phyloP scores from a whole-genome alignment of 176 grass and related monocot species.

The Aegilops umbellulata region DNA sequence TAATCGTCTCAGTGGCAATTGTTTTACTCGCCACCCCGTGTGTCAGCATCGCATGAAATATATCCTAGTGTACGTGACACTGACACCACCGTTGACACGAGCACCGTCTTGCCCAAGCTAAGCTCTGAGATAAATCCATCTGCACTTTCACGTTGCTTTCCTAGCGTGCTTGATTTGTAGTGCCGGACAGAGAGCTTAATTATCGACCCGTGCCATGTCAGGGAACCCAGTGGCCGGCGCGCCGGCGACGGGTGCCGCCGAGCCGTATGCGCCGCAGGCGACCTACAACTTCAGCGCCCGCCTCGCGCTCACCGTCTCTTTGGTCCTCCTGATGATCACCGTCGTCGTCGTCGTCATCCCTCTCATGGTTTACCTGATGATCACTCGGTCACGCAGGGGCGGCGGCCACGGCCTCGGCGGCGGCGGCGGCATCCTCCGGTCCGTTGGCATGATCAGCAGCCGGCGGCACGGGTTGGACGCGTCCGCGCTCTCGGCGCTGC shows the following conservation, averaged over 20 bases:
- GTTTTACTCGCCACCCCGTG: background rate
- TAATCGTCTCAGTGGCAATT: background rate
- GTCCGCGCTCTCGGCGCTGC: conserved; percentile 41
- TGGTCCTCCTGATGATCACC: conserved; percentile 27
- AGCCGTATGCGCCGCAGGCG: background rate
- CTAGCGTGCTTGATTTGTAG: background rate
- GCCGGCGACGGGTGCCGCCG: background rate
- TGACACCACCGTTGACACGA: background rate
- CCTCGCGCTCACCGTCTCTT: conserved; percentile 30
- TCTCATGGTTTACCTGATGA: conserved; percentile 8
- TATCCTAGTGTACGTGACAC: background rate
- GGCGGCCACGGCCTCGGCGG: background rate
- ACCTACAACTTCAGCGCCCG: conserved; percentile 20
- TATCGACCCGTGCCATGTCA: conserved; percentile 21
- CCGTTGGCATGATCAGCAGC: conserved; percentile 1
- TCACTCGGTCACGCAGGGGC: background rate
- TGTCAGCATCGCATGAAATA: background rate
- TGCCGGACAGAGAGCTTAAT: background rate
- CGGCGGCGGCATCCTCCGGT: conserved; percentile 8
- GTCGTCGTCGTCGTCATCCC: conserved; percentile 31
- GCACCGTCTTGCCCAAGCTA: background rate
- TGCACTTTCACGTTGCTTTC: background rate
- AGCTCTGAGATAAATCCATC: background rate
- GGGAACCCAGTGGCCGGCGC: background rate
- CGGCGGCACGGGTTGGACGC: conserved; percentile 30